Percentiles rank a stretch among this genome's conserved stretches.
Evolutionary conservation across 106 monocot species (phyloP).

Genomic region (Platanthera guangdongensis): DNA sequence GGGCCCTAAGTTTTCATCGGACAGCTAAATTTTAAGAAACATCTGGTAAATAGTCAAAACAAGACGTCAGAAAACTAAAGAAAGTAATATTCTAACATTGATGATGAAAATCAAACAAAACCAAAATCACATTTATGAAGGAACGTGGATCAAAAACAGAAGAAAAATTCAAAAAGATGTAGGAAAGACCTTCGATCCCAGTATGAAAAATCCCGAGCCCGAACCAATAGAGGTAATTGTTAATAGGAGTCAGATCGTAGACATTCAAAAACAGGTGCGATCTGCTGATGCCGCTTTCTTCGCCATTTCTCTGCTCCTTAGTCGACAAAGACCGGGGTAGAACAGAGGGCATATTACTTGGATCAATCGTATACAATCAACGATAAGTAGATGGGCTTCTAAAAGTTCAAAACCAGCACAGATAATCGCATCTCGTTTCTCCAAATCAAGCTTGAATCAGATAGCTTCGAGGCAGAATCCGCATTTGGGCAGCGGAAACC

Average conservation of each 20-base stretch:
- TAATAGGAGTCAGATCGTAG: slow-evolving; percentile 63
- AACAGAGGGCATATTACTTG: slow-evolving; percentile 11
- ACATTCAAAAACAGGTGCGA: slow-evolving; percentile 46
- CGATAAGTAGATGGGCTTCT: neutral
- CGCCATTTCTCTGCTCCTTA: neutral
- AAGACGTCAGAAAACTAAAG: neutral
- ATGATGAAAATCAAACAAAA: neutral
- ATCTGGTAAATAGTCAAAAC: neutral
- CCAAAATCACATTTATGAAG: neutral
- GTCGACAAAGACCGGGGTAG: slow-evolving; percentile 6
- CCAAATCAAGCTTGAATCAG: neutral
- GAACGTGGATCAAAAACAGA: neutral
- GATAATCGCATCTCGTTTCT: neutral
- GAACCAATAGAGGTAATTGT: slow-evolving; percentile 65
- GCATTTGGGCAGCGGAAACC: neutral
- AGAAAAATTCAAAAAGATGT: neutral
- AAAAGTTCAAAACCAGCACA: neutral
- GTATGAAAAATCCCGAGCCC: slow-evolving; percentile 76
- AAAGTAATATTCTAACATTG: neutral
- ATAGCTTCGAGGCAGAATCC: neutral
- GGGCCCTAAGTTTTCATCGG: neutral
- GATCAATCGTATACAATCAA: neutral
- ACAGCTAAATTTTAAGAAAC: neutral
- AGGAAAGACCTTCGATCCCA: slow-evolving; percentile 59
- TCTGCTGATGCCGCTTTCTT: neutral